Evolutionary conservation across 805 yeast species (phyloP), one percentile per base, ranked within the genome.

Genomic region (Clavispora fructus): DNA sequence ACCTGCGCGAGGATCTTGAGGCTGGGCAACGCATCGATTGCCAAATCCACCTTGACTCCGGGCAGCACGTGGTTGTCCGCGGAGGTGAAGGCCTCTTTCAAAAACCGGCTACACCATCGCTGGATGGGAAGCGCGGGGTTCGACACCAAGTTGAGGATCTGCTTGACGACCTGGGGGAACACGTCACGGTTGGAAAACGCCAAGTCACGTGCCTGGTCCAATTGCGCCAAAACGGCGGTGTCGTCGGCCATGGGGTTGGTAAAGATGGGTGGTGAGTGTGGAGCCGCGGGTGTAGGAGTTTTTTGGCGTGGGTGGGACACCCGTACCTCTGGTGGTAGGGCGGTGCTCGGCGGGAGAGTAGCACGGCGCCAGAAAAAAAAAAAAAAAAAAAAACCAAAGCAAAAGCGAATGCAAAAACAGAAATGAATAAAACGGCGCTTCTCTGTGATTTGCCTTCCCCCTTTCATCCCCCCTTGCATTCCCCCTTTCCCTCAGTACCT

Each of bases 131-230:
- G 40, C 41, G 67, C 69, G 8, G 69, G 68, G 53, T 68, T 65
- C 29, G 57, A 57, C 26, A 61, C 60, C 49, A 71, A 66, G 45
- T 65, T 66, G 41, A 73, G 59, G 41, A 72, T 67, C 43, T 70
- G 75, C 37, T 74, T 69, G n/a, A 74, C 60, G 31, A 71, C 74
- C 51, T 68, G 73, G 7, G 72, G 69, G 49, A 67, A 65, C n/a
- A 65, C 59, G 29, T 58, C 62, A 7, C 54, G 54, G 42, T 57
- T 61, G 17, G 63, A 47, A 35, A 63, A 57, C 5, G 74, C 74
- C 41, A 67, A 56, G 23, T 59, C 57, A 28, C 63, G 60, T 11
- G 77, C 77, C 53, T 69, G 71, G 46, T 68, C 58, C 16, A 71
- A 59, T 48, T 68, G 73, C 35, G 48, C 58, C 38, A 61, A 49